A percentile compares a stretch with the other conserved stretches of the same genome.
Conservation (phyloP, 345 rosid species). For the Kandelia obovata region DNA sequence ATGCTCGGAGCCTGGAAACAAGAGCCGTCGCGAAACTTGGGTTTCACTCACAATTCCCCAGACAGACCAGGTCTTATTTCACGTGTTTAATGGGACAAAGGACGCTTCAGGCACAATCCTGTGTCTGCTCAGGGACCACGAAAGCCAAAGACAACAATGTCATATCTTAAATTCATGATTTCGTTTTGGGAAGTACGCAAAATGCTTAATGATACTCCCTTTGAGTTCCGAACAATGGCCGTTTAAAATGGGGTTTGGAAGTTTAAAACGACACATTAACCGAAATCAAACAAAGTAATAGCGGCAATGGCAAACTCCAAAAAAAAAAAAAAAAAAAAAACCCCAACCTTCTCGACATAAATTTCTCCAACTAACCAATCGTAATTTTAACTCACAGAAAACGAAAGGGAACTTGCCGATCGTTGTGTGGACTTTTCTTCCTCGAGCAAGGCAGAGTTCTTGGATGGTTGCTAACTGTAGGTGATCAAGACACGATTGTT, state of each 20-base stretch:
- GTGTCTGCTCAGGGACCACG: not conserved
- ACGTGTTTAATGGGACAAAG: not conserved
- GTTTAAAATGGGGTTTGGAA: not conserved
- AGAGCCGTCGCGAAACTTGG: not conserved
- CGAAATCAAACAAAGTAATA: not conserved
- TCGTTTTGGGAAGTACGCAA: not conserved
- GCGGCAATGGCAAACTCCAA: not conserved
- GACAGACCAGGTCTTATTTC: not conserved
- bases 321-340: not conserved
- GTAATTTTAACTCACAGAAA: too few species aligned
- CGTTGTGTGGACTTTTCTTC: too few species aligned
- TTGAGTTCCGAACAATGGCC: conserved; percentile 10
- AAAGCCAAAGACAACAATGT: not conserved
- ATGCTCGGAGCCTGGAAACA: not conserved
- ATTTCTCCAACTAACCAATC: too few species aligned
- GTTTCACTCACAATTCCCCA: conserved; percentile 1
- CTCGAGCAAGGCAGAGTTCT: too few species aligned
- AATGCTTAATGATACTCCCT: conserved; percentile 20
- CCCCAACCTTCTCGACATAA: not conserved
- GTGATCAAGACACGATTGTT: too few species aligned
- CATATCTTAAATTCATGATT: not conserved
- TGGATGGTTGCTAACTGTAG: too few species aligned
- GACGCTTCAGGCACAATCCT: not conserved
- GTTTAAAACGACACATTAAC: not conserved
- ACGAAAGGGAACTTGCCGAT: too few species aligned